Evolutionary conservation across 192 early-diverging fungal species (phyloP).

Genomic region (Coemansia sp.): DNA sequence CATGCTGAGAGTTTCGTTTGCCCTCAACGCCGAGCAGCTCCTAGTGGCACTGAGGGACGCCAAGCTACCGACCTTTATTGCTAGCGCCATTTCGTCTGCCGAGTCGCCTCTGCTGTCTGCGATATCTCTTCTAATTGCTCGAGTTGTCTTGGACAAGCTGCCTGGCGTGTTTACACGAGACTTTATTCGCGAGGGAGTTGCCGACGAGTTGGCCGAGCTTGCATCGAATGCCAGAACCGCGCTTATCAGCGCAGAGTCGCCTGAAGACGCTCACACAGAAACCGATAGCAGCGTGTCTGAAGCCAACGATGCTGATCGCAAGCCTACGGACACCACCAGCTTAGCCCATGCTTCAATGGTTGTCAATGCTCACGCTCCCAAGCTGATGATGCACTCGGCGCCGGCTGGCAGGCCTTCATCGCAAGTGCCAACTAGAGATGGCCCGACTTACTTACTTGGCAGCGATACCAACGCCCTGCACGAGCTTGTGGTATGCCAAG

Average conservation of each 20-base stretch:
- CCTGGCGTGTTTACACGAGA: slow-evolving; percentile 56
- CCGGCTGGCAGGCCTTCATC: background rate
- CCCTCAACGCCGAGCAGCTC: slow-evolving; percentile 48
- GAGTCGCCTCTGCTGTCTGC: slow-evolving; percentile 26
- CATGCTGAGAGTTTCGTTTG: slow-evolving; percentile 58
- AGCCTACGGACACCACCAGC: background rate
- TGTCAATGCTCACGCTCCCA: background rate
- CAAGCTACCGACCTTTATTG: slow-evolving; percentile 20
- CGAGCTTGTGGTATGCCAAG: slow-evolving; percentile 12
- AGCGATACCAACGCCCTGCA: background rate
- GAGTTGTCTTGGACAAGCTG: slow-evolving; percentile 64
- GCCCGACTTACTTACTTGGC: background rate
- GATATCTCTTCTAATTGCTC: slow-evolving; percentile 47
- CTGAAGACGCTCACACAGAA: background rate
- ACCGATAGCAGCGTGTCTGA: background rate
- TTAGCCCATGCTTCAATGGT: background rate
- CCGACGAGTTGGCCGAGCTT: slow-evolving; percentile 60
- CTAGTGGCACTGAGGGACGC: slow-evolving; percentile 48
- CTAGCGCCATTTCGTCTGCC: slow-evolving; percentile 13
- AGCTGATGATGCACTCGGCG: background rate
- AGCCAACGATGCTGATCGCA: background rate
- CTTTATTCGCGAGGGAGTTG: slow-evolving; percentile 77
- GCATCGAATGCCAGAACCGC: slow-evolving; percentile 3
- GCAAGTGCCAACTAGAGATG: background rate
- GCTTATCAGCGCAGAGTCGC: background rate